Percentiles rank a stretch among this genome's conserved stretches.
Conservation (phyloP, 768 basidiomycete genomes). For the Rubroboletus pulcherrimus region DNA sequence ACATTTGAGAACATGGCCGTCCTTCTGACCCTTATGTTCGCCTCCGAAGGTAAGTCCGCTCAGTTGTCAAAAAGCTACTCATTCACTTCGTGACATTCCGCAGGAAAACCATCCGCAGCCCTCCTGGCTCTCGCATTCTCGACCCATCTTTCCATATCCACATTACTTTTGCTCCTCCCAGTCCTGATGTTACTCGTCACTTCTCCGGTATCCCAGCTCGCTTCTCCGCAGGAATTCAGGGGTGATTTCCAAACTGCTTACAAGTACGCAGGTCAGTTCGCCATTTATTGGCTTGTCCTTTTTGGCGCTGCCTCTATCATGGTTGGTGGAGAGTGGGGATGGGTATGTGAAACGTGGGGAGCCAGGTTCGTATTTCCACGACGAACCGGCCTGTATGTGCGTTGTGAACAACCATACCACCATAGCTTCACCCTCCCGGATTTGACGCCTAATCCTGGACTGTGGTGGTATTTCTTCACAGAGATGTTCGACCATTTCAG, state of each 20-base stretch:
- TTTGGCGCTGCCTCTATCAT: slow-evolving; percentile 46
- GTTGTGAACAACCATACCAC: not conserved
- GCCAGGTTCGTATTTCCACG: slow-evolving; percentile 51
- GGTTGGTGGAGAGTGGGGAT: slow-evolving; percentile 57
- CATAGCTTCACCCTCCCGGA: slow-evolving; percentile 77
- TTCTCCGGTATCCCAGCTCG: slow-evolving; percentile 63
- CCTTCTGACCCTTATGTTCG: slow-evolving; percentile 65
- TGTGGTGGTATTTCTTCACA: slow-evolving; percentile 99
- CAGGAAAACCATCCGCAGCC: slow-evolving; percentile 57
- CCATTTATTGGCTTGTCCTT: slow-evolving; percentile 46
- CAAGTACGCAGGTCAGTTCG: slow-evolving; percentile 45
- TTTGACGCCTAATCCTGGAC: slow-evolving; percentile 87
- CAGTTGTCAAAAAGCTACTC: not conserved
- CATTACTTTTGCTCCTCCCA: slow-evolving; percentile 63
- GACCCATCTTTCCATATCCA: slow-evolving; percentile 69
- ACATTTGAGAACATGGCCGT: slow-evolving; percentile 75
- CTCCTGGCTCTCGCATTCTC: slow-evolving; percentile 69
- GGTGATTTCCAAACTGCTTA: slow-evolving; percentile 5
- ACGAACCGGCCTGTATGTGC: not conserved
- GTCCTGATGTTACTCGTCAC: slow-evolving; percentile 60
- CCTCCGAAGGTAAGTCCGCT: slow-evolving; percentile 51
- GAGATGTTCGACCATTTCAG: slow-evolving; percentile 99
- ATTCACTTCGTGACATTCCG: not conserved
- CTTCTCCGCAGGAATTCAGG: slow-evolving; percentile 46
- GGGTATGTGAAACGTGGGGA: slow-evolving; percentile 82